phyloP scores from a whole-genome alignment of 2,329 filamentous ascomycete species.

The Monilinia aucupariae region DNA sequence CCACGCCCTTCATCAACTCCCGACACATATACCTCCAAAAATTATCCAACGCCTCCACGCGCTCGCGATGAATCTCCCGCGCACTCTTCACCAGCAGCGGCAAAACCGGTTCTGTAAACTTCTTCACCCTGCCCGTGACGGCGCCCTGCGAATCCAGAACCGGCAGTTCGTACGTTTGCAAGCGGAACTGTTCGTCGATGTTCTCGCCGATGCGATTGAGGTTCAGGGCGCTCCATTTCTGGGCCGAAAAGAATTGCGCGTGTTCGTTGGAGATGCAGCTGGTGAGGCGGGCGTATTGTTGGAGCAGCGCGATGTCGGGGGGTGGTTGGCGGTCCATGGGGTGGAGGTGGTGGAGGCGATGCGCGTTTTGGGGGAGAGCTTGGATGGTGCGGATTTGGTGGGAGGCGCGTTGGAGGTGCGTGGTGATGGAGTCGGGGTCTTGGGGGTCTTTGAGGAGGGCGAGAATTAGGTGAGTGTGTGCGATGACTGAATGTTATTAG shows the following conservation, averaged over 20 bases:
- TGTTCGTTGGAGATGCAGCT: background rate
- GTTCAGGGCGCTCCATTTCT: background rate
- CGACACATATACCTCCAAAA: background rate
- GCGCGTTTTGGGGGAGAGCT: background rate
- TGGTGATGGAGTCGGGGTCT: background rate
- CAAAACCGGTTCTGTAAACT: background rate
- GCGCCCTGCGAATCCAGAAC: background rate
- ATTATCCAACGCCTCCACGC: background rate
- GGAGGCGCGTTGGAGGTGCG: background rate
- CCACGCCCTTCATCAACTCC: background rate
- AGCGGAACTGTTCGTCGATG: background rate
- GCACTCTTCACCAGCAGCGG: background rate
- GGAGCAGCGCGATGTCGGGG: background rate
- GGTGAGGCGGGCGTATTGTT: background rate
- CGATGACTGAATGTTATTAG: background rate
- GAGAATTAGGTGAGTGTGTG: background rate
- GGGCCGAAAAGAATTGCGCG: background rate
- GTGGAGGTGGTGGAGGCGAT: background rate
- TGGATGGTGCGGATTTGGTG: background rate
- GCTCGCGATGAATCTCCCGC: background rate
- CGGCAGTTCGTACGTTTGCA: background rate
- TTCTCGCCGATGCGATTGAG: no score
- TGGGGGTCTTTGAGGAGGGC: background rate
- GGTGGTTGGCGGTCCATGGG: background rate
- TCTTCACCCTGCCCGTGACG: background rate